Evolutionary conservation across 2,329 filamentous ascomycete species (phyloP).

Genomic region (Exophiala mesophila): DNA sequence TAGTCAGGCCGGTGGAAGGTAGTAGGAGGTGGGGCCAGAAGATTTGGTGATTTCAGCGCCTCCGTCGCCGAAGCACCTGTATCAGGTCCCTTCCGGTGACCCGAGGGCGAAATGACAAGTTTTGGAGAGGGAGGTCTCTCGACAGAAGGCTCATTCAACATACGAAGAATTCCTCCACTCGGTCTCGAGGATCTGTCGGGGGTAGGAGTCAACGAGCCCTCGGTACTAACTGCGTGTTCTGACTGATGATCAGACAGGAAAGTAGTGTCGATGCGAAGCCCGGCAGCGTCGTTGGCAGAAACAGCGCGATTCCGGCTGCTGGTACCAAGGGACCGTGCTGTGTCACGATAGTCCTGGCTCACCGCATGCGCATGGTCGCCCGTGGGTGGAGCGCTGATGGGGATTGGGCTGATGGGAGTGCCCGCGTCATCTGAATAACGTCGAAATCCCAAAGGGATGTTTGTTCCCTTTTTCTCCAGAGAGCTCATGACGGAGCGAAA

Average conservation of each 20-base stretch:
- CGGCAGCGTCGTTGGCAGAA: constrained; percentile 54
- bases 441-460: constrained; percentile 64
- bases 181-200: constrained; percentile 8
- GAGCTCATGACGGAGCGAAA: constrained; percentile 89
- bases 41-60: constrained; percentile 13
- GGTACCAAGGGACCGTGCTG: constrained; percentile 2
- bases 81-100: constrained; percentile 29
- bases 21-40: constrained; percentile 20
- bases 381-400: constrained; percentile 24
- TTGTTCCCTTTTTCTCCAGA: constrained; percentile 73
- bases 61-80: constrained; percentile 28
- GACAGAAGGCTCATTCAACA: constrained; percentile 17
- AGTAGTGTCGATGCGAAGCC: constrained; percentile 41
- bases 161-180: constrained; percentile 15
- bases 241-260: constrained; percentile 25
- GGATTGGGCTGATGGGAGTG: constrained; percentile 39
- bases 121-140: constrained; percentile 33
- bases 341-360: constrained; percentile 16
- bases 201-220: constrained; percentile 4
- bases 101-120: constrained; percentile 37
- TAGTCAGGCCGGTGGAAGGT: constrained; percentile 32
- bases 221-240: constrained; percentile 12
- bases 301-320: constrained; percentile 48
- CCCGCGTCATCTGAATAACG: constrained; percentile 63
- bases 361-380: constrained; percentile 26